phyloP scores from a whole-genome alignment of 768 basidiomycete species.

The Steccherinum ochraceum region DNA sequence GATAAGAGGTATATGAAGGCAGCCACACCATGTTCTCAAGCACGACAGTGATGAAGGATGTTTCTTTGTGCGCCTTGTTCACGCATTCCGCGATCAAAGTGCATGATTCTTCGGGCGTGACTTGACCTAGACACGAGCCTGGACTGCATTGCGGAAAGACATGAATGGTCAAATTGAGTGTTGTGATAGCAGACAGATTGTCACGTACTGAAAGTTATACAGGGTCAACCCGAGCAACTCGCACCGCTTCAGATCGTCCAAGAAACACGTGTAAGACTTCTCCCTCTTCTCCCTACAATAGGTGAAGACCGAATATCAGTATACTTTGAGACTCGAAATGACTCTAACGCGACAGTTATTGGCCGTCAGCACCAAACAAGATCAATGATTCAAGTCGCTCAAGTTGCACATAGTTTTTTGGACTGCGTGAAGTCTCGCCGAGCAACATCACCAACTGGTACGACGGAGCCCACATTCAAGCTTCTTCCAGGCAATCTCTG shows the following conservation, averaged over 20 bases:
- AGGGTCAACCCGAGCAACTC: slow-evolving; percentile 65
- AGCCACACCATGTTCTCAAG: slow-evolving; percentile 76
- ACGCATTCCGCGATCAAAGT: slow-evolving; percentile 63
- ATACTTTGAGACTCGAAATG: background rate
- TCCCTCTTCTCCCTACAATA: slow-evolving; percentile 49
- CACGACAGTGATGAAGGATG: slow-evolving; percentile 51
- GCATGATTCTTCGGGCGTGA: slow-evolving; percentile 55
- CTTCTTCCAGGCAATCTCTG: too few species aligned
- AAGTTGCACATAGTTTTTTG: too few species aligned
- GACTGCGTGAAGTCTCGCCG: too few species aligned
- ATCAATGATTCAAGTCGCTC: too few species aligned
- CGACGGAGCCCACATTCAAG: too few species aligned
- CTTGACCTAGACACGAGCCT: slow-evolving; percentile 73
- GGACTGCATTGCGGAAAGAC: slow-evolving; percentile 42
- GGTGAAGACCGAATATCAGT: background rate
- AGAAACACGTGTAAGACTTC: slow-evolving; percentile 72
- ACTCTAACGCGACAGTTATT: too few species aligned
- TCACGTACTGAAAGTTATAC: slow-evolving; percentile 82
- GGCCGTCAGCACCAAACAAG: too few species aligned
- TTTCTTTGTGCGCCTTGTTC: slow-evolving; percentile 66
- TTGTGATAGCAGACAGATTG: background rate
- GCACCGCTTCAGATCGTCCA: slow-evolving; percentile 77
- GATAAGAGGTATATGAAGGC: background rate
- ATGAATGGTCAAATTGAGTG: background rate
- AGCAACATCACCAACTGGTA: too few species aligned